Evolutionary conservation across 306 rosid genomes (phyloP), one percentile per base, ranked within the genome.

Genomic region (Castanea sativa): DNA sequence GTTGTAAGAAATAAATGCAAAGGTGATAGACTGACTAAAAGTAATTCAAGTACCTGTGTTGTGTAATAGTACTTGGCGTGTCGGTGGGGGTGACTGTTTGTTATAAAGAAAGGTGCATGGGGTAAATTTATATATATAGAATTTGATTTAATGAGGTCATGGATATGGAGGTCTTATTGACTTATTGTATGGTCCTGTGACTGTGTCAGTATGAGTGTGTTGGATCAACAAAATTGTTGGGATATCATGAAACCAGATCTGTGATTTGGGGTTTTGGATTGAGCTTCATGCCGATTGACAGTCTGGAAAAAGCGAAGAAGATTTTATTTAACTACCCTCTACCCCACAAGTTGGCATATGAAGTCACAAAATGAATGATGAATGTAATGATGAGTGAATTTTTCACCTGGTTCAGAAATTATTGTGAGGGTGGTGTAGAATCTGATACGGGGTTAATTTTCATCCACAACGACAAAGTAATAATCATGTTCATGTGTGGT

Each of bases 1-100:
- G 79, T 69, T 65, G 69, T 52, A 41, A 74, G 73, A 81, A 86
- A 78, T 79, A 78, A 84, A 81, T 88, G 84, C 63, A 77, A 79
- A 72, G 55, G 12, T 41, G 45, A 41, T 8, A 7, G 2, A 38
- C 45, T 38, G 45, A 38, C 11, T 6, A 7, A 8, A 0, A 7
- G 45, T 41, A 41, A 41, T 8, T 41, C 45, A 8, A 41, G 68
- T n/a, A 57, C 14, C 8, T 6, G 21, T 10, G 27, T 56, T n/a
- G 9, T 56, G 23, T 56, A 56, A 29, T 71, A 23, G 80, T 70
- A 78, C 73, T 78, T 25, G 73, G 43, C 78, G 82, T 85, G 98
- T 95, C 97, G 98, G 99, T 91, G 98, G 83, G 81, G 73, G 75
- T 53, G 55, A 33, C 20, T 15, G 21, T 20, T 8, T 45, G 21